phyloP scores from a whole-genome alignment of 2,329 filamentous ascomycete genomes.

The Colletotrichum abscissum region DNA sequence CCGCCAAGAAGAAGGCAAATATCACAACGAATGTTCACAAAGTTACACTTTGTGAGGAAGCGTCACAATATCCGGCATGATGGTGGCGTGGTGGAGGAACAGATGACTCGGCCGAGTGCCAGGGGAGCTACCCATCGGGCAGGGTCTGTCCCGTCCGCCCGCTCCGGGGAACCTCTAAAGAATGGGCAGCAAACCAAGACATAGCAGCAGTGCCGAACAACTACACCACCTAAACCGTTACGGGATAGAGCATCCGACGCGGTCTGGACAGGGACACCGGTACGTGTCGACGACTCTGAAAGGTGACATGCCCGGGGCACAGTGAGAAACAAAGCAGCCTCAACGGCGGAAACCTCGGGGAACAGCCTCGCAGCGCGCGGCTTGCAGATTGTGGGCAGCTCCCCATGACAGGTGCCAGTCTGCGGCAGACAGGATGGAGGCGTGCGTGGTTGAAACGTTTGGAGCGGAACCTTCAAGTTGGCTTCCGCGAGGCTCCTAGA shows the following conservation, averaged over 20 bases:
- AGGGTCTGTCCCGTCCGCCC: slow-evolving; percentile 31
- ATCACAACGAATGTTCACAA: neutral
- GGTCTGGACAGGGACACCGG: slow-evolving; percentile 16
- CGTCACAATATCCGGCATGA: neutral
- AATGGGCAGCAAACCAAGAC: slow-evolving; percentile 16
- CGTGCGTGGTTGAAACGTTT: neutral
- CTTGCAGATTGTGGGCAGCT: neutral
- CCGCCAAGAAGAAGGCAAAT: neutral
- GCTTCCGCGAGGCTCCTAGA: slow-evolving; percentile 17
- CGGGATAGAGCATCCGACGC: slow-evolving; percentile 5
- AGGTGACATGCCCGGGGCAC: neutral
- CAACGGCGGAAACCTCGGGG: neutral
- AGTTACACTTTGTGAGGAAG: neutral
- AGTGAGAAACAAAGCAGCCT: neutral
- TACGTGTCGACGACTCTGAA: neutral
- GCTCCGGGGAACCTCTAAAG: slow-evolving; percentile 29
- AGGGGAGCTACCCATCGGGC: slow-evolving; percentile 6
- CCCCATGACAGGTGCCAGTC: neutral
- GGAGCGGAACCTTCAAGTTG: slow-evolving; percentile 16
- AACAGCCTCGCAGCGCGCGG: neutral
- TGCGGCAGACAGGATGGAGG: neutral
- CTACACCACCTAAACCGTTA: slow-evolving; percentile 3
- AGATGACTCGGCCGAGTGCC: slow-evolving; percentile 28
- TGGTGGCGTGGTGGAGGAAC: neutral
- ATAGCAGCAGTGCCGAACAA: slow-evolving; percentile 13